These are phyloP conservation scores for Leishmania major DNA, from an alignment of 208 protist species.

Conservation along the genomic window DNA sequence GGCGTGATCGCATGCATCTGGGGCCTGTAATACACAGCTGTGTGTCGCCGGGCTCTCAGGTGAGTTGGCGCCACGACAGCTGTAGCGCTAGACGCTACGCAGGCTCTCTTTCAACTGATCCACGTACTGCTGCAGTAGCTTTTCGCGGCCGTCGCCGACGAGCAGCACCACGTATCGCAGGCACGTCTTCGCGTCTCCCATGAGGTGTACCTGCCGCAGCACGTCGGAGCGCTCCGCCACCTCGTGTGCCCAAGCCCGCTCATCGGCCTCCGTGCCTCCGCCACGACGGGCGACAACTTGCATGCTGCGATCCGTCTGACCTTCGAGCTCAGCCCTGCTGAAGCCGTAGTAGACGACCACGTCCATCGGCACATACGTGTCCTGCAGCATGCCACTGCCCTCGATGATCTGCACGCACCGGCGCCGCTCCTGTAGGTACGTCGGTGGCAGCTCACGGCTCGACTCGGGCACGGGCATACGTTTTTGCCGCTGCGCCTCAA, in stretches of 20 bases:
- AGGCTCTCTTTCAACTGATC: slow-evolving; percentile 61
- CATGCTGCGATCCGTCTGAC: slow-evolving; percentile 20
- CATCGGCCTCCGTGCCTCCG: slow-evolving; percentile 3
- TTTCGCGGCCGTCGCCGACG: slow-evolving; percentile 56
- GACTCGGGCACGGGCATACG: slow-evolving; percentile 26
- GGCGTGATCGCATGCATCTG: neutral
- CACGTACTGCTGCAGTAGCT: slow-evolving; percentile 69
- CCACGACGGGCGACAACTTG: slow-evolving; percentile 11
- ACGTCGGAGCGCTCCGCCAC: slow-evolving; percentile 51
- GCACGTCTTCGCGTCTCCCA: slow-evolving; percentile 83
- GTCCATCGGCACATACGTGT: slow-evolving; percentile 70
- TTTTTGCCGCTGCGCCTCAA: slow-evolving; percentile 51
- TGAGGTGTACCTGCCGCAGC: slow-evolving; percentile 55
- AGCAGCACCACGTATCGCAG: slow-evolving; percentile 71
- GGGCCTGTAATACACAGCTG: neutral
- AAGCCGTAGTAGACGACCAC: slow-evolving; percentile 70
- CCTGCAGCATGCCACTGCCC: slow-evolving; percentile 71
- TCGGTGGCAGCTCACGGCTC: slow-evolving; percentile 39
- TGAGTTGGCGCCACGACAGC: neutral
- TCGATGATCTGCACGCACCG: slow-evolving; percentile 63
- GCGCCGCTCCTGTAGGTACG: slow-evolving; percentile 61
- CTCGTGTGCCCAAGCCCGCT: slow-evolving; percentile 14
- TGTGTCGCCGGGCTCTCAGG: neutral
- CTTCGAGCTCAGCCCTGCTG: slow-evolving; percentile 52
- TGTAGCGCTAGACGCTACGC: slow-evolving; percentile 2